Base-by-base conservation (phyloP, 306 rosid species). In the Mucuna pruriens region DNA sequence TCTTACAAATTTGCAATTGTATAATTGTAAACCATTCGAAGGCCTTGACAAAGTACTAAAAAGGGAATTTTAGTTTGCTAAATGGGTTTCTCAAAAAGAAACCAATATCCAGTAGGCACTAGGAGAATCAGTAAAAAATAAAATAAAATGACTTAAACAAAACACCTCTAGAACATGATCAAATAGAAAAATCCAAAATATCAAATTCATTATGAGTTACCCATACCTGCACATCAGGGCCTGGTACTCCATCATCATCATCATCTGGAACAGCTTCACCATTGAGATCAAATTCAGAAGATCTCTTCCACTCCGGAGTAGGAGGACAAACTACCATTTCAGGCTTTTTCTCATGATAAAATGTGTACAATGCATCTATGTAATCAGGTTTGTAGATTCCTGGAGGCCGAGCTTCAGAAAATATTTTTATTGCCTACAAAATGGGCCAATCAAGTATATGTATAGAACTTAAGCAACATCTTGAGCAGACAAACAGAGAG, bases 301-400 rank as follows among this genome's bases (percentile, higher is more conserved):
- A 90, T 79, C 97, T 92, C 85, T 96, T 96, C 99, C 99, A 96
- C 77, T 96, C 99, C 0, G 99, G 99, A 81, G 97, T 96, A 39
- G 94, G 74, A n/a, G 99, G 99, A 79, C 97, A 96, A 71, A 85
- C 88, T 83, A 89, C 85, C 84, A 83, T 83, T 71, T 96, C 98
- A 31, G 98, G 98, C 80, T 77, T 93, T 83, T 79, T 92, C 85
- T 96, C 99, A 57, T 96, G 99, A 85, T 96, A 96, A 86, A 96
- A 96, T 45, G 90, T 7, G 55, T 96, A 96, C 66, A 96, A 74
- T 0, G 92, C 97, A 84, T 94, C 98, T 81, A 96, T 84, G 42
- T 96, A 96, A 78, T 96, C 98, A 17, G 97, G 95, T 85, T 96
- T 96, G 85, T 96, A 96, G 78, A 96, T 96, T 85, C 99, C 99